A percentile compares a stretch with the other conserved stretches of the same genome.
phyloP scores from a whole-genome alignment of 1,284 basidiomycete species.

The Hemileia vastatrix region DNA sequence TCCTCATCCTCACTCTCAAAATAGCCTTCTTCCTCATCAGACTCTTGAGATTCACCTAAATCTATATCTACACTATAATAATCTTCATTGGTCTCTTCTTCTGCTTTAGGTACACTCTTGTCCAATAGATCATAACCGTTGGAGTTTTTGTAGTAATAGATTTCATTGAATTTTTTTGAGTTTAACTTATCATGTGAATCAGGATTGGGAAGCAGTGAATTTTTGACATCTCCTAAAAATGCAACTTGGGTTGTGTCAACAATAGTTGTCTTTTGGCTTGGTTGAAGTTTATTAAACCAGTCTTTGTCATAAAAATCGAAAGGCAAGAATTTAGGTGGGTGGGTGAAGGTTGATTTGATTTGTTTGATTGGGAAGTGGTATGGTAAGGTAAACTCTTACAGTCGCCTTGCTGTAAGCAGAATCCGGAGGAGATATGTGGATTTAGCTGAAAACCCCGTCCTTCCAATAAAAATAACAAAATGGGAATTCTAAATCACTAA shows the following conservation, averaged over 20 bases:
- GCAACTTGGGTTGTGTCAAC: background rate
- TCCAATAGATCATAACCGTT: background rate
- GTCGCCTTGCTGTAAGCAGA: no score
- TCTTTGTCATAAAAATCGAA: background rate
- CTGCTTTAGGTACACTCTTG: no score
- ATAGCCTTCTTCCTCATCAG: no score
- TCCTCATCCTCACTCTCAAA: no score
- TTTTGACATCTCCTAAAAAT: background rate
- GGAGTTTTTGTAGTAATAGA: background rate
- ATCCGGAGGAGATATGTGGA: no score
- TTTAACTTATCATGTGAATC: background rate
- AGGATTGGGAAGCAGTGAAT: background rate
- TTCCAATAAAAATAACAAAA: no score
- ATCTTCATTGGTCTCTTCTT: no score
- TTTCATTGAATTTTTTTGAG: background rate
- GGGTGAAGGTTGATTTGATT: background rate
- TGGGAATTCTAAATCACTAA: no score
- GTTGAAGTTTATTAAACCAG: constrained; percentile 6
- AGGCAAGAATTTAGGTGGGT: background rate
- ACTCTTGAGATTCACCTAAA: no score
- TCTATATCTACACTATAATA: no score
- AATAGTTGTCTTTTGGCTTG: background rate
- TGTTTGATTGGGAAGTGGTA: background rate
- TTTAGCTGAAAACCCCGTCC: no score
- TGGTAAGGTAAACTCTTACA: background rate